Conservation (phyloP, 1,284 basidiomycete genomes). For the Peniophora sp. region DNA sequence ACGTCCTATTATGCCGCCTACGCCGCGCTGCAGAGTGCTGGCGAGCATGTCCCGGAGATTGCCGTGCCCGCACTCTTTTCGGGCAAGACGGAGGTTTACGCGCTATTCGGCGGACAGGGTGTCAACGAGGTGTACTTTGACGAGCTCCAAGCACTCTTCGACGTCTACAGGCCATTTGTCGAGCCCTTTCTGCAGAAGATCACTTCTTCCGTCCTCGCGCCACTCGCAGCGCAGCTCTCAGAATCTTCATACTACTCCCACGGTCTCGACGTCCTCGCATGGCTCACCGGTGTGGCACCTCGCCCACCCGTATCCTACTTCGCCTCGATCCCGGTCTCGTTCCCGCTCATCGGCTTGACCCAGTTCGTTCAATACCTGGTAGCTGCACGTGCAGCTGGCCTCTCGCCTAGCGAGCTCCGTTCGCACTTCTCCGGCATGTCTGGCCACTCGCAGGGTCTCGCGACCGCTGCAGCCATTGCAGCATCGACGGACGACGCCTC, state of each 20-base stretch:
- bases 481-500: slow-evolving; percentile 73
- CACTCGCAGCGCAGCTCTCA: slow-evolving; percentile 61
- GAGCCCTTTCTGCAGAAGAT: slow-evolving; percentile 60
- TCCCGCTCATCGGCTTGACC: slow-evolving; percentile 93
- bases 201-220: slow-evolving; percentile 62
- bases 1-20: slow-evolving; percentile 78
- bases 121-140: slow-evolving; percentile 98
- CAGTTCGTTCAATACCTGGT: slow-evolving; percentile 92
- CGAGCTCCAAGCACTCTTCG: slow-evolving; percentile 87
- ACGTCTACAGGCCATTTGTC: slow-evolving; percentile 86
- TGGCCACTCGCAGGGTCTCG: slow-evolving; percentile 95
- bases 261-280: slow-evolving; percentile 78
- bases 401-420: slow-evolving; percentile 78
- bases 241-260: slow-evolving; percentile 68
- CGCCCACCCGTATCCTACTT: slow-evolving; percentile 85
- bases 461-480: slow-evolving; percentile 85
- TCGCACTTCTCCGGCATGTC: slow-evolving; percentile 79
- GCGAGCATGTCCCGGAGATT: slow-evolving; percentile 53
- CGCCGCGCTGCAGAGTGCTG: slow-evolving; percentile 59
- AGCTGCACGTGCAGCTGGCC: slow-evolving; percentile 64
- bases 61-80: slow-evolving; percentile 74
- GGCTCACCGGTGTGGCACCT: slow-evolving; percentile 69
- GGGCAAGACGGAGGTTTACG: slow-evolving; percentile 77
- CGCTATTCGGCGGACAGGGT: slow-evolving; percentile 97
- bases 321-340: slow-evolving; percentile 90